Base-by-base conservation (phyloP, 305 asterid genomes). In the Fraxinus greggii region DNA sequence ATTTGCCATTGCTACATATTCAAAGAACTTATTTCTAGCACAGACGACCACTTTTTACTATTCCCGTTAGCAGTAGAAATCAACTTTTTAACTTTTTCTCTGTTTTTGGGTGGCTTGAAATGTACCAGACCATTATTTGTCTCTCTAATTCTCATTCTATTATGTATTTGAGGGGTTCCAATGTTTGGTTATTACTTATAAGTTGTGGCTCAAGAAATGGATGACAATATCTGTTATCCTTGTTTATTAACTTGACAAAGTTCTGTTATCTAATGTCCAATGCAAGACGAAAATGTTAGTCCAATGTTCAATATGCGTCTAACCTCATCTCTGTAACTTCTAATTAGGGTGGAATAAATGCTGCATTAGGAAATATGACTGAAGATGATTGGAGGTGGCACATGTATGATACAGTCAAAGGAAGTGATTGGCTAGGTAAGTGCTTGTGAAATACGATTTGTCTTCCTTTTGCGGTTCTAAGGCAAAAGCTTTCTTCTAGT, bases 341-440 rank as follows among this genome's bases (percentile, higher is more conserved):
- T 86, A 12, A 38, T 81, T 87, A 96, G 99, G 98, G 99, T 48
- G 99, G 99, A 42, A 94, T 96, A 86, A 96, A 96, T 89, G 99
- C 99, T 83, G 99, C 99, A 19, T 80, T 94, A 80, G 98, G 99
- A 83, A 96, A 96, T 87, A 96, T 96, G 99, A 51, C 96, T 0
- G 98, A 96, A 89, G 98, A 96, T 89, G 98, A 96, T 85, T 96
- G 99, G 99, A 92, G 99, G 90, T 96, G 99, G 99, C 98, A 94
- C 89, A 94, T 96, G 99, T 96, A 96, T 88, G 99, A 94, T 81
- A 96, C 98, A 19, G 98, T 96, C 45, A 96, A 96, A 83, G 99
- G 99, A 87, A 96, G 98, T 48, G 99, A 96, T 81, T 96, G 99
- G 99, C 88, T 96, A 88, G 99, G 99, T 96, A 89, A 35, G 77